Evolutionary conservation across 192 early-diverging fungal genomes (phyloP).

Genomic region (Phlyctochytrium bullatum): DNA sequence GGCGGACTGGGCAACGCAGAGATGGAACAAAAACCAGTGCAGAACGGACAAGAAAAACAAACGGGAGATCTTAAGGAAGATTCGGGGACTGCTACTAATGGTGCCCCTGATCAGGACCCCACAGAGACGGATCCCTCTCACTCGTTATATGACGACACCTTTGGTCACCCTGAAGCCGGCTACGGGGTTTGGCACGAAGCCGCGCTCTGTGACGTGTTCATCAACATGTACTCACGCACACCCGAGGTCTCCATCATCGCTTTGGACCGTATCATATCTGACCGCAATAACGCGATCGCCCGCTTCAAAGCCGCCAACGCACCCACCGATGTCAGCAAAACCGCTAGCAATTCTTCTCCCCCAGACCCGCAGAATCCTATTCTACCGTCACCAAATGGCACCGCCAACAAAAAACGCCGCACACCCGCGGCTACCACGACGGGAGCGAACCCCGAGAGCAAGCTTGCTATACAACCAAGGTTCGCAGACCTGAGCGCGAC

Average conservation of each 20-base stretch:
- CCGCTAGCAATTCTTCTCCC: too few relatives aligned
- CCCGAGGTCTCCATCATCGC: slow-evolving; percentile 28
- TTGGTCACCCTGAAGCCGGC: slow-evolving; percentile 12
- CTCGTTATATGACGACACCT: too few relatives aligned
- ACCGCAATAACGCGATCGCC: slow-evolving; percentile 6
- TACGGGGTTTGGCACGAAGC: slow-evolving; percentile 10
- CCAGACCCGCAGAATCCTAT: too few relatives aligned
- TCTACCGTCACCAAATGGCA: neutral
- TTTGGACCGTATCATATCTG: slow-evolving; percentile 13
- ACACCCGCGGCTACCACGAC: neutral
- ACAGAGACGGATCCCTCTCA: too few relatives aligned
- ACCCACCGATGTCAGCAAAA: neutral
- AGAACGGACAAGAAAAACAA: too few relatives aligned
- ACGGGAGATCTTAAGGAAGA: too few relatives aligned
- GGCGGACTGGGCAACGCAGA: too few relatives aligned
- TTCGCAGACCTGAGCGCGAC: too few relatives aligned
- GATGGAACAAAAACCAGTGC: too few relatives aligned
- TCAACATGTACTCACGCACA: slow-evolving; percentile 28
- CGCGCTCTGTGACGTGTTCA: slow-evolving; percentile 27
- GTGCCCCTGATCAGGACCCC: too few relatives aligned
- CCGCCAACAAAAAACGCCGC: neutral
- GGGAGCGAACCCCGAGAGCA: neutral
- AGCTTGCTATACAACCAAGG: too few relatives aligned
- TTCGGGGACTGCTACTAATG: neutral
- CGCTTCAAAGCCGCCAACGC: neutral